Evolutionary conservation across 176 grass and related monocot species (phyloP).

Genomic region (Rhynchospora tenuis): DNA sequence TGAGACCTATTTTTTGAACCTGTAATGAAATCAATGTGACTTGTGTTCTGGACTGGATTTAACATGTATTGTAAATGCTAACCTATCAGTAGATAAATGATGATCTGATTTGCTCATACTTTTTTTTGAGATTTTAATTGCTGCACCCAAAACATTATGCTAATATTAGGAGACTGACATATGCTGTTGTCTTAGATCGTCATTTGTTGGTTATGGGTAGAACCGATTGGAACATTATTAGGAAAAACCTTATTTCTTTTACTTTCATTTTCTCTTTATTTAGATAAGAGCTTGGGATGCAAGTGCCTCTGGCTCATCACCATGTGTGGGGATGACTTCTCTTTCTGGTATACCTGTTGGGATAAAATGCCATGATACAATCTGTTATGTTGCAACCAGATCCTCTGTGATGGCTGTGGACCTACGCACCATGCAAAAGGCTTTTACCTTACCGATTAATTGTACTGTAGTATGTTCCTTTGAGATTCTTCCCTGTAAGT

Average conservation of each 20-base stretch:
- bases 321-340: slow-evolving; percentile 62
- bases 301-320: slow-evolving; percentile 50
- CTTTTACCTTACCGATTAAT: slow-evolving; percentile 44
- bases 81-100: neutral
- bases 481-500: slow-evolving; percentile 69
- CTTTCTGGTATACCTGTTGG: slow-evolving; percentile 45
- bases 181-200: neutral
- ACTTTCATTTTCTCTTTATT: neutral
- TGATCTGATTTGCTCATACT: neutral
- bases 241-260: neutral
- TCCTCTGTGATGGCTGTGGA: slow-evolving; percentile 55
- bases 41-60: neutral
- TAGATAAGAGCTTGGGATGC: slow-evolving; percentile 92
- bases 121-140: neutral
- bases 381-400: slow-evolving; percentile 68
- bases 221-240: neutral
- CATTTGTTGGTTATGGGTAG: neutral
- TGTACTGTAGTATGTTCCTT: slow-evolving; percentile 59
- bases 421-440: slow-evolving; percentile 76
- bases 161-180: neutral
- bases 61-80: neutral
- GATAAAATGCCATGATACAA: slow-evolving; percentile 55
- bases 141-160: neutral
- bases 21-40: neutral
- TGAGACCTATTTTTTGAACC: neutral